These are phyloP conservation scores for Dothidotthia symphoricarpi DNA, from an alignment of 2,329 filamentous ascomycete genomes.

Conservation along the genomic window DNA sequence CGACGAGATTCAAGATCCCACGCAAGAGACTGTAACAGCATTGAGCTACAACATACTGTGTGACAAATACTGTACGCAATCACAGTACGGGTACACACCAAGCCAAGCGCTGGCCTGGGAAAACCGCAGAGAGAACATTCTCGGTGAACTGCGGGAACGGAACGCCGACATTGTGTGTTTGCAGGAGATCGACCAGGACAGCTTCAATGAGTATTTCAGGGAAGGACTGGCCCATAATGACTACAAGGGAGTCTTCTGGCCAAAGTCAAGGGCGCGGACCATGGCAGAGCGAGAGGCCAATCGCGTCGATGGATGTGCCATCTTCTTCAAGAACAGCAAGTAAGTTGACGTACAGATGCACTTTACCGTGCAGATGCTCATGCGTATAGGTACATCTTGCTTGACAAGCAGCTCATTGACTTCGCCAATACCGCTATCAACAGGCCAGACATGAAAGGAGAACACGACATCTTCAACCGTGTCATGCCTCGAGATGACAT, in stretches of 20 bases:
- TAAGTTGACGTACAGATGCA: conserved; percentile 24
- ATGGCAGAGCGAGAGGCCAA: conserved; percentile 88
- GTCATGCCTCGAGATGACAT: conserved; percentile 99
- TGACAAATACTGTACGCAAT: conserved; percentile 83
- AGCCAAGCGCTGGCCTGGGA: conserved; percentile 81
- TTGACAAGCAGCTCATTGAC: conserved; percentile 93
- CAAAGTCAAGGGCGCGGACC: conserved; percentile 83
- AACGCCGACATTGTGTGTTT: conserved; percentile 88
- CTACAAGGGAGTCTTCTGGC: conserved; percentile 93
- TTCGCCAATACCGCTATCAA: conserved; percentile 91
- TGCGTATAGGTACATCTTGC: conserved; percentile 63
- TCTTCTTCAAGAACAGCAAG: conserved; percentile 94
- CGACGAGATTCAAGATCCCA: conserved; percentile 52
- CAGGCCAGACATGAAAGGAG: conserved; percentile 92
- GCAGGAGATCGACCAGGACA: conserved; percentile 90
- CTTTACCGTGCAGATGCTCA: conserved; percentile 8
- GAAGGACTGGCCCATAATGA: conserved; percentile 81
- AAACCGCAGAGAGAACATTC: conserved; percentile 76
- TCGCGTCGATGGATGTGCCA: conserved; percentile 91
- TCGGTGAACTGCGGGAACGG: conserved; percentile 75
- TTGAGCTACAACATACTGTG: conserved; percentile 96
- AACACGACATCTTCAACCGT: conserved; percentile 96
- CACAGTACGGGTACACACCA: conserved; percentile 87
- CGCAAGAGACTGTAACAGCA: conserved; percentile 70
- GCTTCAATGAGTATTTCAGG: conserved; percentile 86